phyloP scores from a whole-genome alignment of 306 rosid genomes.

The Vigna radiata region DNA sequence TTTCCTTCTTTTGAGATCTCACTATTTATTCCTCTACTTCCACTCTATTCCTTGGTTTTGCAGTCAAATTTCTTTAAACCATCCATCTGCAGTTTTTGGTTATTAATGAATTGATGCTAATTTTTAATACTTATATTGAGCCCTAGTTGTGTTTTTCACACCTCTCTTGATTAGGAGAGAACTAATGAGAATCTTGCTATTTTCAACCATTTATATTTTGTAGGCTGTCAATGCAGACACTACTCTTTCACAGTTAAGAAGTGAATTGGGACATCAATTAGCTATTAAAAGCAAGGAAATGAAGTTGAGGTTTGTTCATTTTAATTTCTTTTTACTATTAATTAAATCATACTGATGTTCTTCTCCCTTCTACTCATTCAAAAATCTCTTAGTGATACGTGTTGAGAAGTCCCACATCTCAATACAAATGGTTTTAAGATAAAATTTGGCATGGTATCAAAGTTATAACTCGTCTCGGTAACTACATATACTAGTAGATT shows the following conservation, averaged over 20 bases:
- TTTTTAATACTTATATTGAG: background rate
- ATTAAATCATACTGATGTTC: background rate
- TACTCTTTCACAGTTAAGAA: conserved; percentile 68
- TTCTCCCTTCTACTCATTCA: too few relatives aligned
- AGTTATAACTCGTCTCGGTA: too few relatives aligned
- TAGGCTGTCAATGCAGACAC: conserved; percentile 84
- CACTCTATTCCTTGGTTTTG: conserved; percentile 27
- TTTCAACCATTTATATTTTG: conserved; percentile 38
- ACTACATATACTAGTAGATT: too few relatives aligned
- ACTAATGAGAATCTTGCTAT: conserved; percentile 10
- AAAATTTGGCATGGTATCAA: too few relatives aligned
- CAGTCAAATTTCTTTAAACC: background rate
- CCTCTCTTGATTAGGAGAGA: background rate
- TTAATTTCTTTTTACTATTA: conserved; percentile 1
- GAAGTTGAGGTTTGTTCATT: conserved; percentile 68
- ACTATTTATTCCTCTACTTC: background rate
- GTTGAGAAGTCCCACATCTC: too few relatives aligned
- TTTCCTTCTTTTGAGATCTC: conserved; percentile 3
- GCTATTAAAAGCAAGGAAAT: conserved; percentile 74
- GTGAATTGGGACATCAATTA: conserved; percentile 86
- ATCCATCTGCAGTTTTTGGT: background rate
- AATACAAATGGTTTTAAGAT: too few relatives aligned
- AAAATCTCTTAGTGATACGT: too few relatives aligned
- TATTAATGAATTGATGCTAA: background rate
- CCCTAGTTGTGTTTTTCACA: background rate